Base-by-base conservation (phyloP, 768 basidiomycete genomes). In the Termitomyces sp. region DNA sequence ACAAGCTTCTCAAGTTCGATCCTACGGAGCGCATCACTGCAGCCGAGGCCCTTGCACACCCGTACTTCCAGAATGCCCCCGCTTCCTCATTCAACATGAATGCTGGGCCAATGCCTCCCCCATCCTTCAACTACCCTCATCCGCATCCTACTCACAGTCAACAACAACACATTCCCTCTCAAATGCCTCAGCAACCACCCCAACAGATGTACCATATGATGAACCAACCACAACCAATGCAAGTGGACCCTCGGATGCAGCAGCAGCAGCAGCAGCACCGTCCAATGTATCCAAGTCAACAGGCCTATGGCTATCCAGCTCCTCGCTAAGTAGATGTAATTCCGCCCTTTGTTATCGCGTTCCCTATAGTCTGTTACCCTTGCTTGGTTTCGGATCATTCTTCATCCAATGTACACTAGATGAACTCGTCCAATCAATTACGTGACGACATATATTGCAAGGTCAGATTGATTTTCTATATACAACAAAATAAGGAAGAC, bases 1-100 rank as follows among this genome's bases (percentile, higher is more conserved):
- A 98, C 70, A 85, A 88, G 47, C 84, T 98, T 43, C 83, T 99
- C 46, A 94, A 98, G 66, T 99, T 98, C 66, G 97, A 98, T 67
- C 97, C 97, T 2, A 79, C 86, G 28, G 89, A 93, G 64, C 88
- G 97, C 53, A 85, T 95, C 45, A 90, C 93, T 12, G 96, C 96
- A 25, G 85, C 87, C 10, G 91, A 98, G 44, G 94, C 96, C 0
- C 82, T 98, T 55, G 83, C 81, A 8, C 97, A 99, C 64, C 91
- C 93, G 0, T 98, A 98, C 71, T 97, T 98, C 72, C 84, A 85
- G 17, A 80, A 78, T 37, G 72, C 74, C 35, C 74, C 76, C 43
- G 67, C 72, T 28, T 67, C 70, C 30, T 71, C 77, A 6, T 80
- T 74, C 58, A 72, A 76, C 39, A 67, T 76, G 42, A 76, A 73